A percentile compares a stretch with the other conserved stretches of the same genome.
Conservation (phyloP, 257 asterid species). For the Solanum gandarillasii region DNA sequence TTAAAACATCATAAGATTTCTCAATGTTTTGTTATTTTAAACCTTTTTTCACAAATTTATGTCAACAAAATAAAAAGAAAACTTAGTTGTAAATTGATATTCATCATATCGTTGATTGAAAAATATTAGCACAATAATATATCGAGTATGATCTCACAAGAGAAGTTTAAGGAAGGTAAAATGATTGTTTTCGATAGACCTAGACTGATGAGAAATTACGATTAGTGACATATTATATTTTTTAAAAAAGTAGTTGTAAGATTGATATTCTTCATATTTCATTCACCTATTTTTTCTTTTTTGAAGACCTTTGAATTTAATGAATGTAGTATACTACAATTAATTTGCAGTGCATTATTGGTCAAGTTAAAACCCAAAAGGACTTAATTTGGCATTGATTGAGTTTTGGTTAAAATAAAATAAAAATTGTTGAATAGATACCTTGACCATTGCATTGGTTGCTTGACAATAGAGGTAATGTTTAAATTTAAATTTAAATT, state of each 20-base stretch:
- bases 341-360: background rate
- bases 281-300: background rate
- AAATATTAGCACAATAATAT: background rate
- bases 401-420: background rate
- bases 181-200: background rate
- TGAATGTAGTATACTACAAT: background rate
- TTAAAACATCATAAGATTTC: background rate
- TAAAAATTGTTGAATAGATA: background rate
- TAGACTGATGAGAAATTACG: background rate
- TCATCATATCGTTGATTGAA: background rate
- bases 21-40: background rate
- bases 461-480: background rate
- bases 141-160: background rate
- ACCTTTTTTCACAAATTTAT: background rate
- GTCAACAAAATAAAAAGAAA: background rate
- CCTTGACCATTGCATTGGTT: background rate
- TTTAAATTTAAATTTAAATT: background rate
- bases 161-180: background rate
- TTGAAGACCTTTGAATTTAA: background rate
- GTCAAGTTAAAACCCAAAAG: background rate
- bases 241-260: accelerated
- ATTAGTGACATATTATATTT: background rate
- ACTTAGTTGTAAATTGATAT: background rate
- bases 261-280: background rate
- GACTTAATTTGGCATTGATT: background rate